Evolutionary conservation across 2,329 filamentous ascomycete species (phyloP).

Genomic region (Colletotrichum kahawae): DNA sequence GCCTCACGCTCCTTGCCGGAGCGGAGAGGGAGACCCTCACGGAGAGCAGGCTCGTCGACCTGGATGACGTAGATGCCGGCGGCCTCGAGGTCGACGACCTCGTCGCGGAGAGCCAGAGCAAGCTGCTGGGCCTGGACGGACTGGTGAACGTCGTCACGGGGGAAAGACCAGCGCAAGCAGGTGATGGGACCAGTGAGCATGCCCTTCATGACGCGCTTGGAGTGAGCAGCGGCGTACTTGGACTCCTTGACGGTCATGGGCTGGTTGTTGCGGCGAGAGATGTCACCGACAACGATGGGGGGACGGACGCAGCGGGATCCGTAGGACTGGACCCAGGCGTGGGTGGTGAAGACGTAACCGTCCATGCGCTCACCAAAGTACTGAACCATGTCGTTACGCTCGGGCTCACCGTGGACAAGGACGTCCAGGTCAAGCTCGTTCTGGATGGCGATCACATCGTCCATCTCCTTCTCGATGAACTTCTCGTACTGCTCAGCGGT

Average conservation of each 20-base stretch:
- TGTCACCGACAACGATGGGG: slow-evolving; percentile 97
- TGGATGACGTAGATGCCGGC: slow-evolving; percentile 98
- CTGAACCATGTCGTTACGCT: slow-evolving; percentile 99
- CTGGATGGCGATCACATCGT: slow-evolving; percentile 93
- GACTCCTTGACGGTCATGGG: slow-evolving; percentile 99
- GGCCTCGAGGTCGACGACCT: slow-evolving; percentile 97
- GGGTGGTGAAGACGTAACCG: slow-evolving; percentile 98
- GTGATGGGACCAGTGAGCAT: slow-evolving; percentile 99
- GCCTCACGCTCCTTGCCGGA: slow-evolving; percentile 92
- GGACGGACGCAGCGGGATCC: slow-evolving; percentile 98
- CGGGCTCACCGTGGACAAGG: slow-evolving; percentile 97
- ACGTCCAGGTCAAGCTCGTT: slow-evolving; percentile 98
- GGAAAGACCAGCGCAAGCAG: slow-evolving; percentile 99
- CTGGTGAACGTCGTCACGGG: slow-evolving; percentile 99
- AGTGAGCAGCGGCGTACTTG: slow-evolving; percentile 95
- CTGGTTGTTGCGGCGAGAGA: slow-evolving; percentile 79
- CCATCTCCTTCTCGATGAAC: slow-evolving; percentile 99
- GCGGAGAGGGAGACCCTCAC: slow-evolving; percentile 98
- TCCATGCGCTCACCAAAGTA: slow-evolving; percentile 98
- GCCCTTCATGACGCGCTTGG: slow-evolving; percentile 99
- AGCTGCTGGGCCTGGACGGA: slow-evolving; percentile 99
- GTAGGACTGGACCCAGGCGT: slow-evolving; percentile 98
- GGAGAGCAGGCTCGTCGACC: slow-evolving; percentile 98
- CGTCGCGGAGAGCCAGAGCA: slow-evolving; percentile 95
- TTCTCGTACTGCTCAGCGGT: slow-evolving; percentile 91